Evolutionary conservation across 2,329 filamentous ascomycete species (phyloP), one percentile per base, ranked within the genome.

Genomic region (Exophiala oligosperma): DNA sequence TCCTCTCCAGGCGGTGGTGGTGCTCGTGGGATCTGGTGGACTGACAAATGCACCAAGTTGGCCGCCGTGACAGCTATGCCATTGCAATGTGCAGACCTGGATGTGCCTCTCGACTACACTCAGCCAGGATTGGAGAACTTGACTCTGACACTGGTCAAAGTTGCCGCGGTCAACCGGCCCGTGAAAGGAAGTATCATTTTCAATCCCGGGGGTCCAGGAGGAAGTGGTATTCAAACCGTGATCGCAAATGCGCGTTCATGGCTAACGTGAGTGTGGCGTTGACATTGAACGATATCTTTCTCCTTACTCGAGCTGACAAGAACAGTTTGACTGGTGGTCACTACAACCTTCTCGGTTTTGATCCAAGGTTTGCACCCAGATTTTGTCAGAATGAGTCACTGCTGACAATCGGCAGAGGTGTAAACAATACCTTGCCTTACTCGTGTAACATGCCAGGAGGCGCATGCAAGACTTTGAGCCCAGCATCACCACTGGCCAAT

Each of bases 121-220:
- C 55, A 67, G n/a, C 41, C 52, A 6, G 54, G 66, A 7, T 40
- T 60, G 62, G 35, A 58, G 61, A 26, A 70, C 61, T 52, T 73
- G 26, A 43, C 66, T n/a, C 60, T 74, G 3, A 62, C 71, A 3
- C 59, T 73, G 4, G 44, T 68, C 46, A 68, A 63, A 28, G 49
- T 70, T 24, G 63, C 66, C 43, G 70, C 71, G 8, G 56, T 56
- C 28, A 67, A 68, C 35, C 43, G 69, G 32, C 68, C 67, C 2
- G 64, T 65, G 8, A 68, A 67, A 47, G 72, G 71, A 5, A 72
- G 67, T 41, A 67, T 74, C 37, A 58, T 74, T 29, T 62, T 70
- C 37, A 74, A 73, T 47, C 69, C 69, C 44, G 72, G 71, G 2
- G 72, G 72, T 3, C 72, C 72, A 54, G 72, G 71, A 3, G 71